Base-by-base conservation (phyloP, 1,284 basidiomycete species). In the Phenoliferia sp. region DNA sequence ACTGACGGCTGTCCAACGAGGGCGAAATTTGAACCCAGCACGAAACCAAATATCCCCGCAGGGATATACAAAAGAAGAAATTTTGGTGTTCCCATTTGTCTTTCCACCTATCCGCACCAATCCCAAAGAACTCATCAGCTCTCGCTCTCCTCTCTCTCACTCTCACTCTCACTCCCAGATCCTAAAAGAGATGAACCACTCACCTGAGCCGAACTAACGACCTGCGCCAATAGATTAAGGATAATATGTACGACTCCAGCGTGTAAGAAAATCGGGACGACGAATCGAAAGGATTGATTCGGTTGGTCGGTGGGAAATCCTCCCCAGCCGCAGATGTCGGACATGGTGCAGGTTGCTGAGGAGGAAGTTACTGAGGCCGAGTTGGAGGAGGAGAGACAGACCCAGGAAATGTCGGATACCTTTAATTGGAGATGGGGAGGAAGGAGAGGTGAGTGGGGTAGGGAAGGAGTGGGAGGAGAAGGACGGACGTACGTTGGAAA, bases 1-100 rank as follows among this genome's bases (percentile, higher is more conserved):
- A 94, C 84, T n/a, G 90, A 92, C 0, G 94, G 93, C n/a, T 88
- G 82, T 22, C 92, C 93, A 3, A 93, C 88, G 22, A 96, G 81
- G 0, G 92, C 84, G 78, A 97, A 81, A 78, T 95, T 97, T 4
- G 91, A 92, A 32, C 94, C 94, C 10, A 97, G 82, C 29, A 80
- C 48, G 66, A 81, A 26, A 80, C 85, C 70, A 75, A 79, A 75
- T 48, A 74, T 52, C 75, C 72, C 70, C 29, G 75, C 62, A 15
- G 68, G 32, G 57, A 75, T 36, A 63, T 75, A 72, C 61, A 77
- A 59, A 26, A 77, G 50, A 56, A 73, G 32, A 66, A 72, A 76
- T 39, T 69, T 68, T 16, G 73, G 70, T 3, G 77, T 59, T 69
- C 79, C 59, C 89, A 93, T 92, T 75, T 92, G 89, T 67, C 86